Percentiles rank a stretch among this genome's conserved stretches.
Conservation (phyloP, 2,329 filamentous ascomycete genomes). For the Xylariaceae sp. region DNA sequence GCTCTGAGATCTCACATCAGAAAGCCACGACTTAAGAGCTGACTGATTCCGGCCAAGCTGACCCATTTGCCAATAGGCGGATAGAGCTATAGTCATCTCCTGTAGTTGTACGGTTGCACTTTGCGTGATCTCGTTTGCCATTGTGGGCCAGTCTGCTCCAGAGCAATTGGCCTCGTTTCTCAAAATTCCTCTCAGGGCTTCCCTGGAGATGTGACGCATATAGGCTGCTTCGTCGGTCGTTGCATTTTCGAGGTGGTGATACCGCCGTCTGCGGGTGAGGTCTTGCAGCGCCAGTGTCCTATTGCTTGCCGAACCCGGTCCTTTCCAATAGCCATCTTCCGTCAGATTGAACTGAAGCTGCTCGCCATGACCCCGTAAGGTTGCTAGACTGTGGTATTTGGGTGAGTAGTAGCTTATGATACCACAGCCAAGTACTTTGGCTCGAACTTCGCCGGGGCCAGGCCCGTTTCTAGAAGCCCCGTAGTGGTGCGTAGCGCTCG, state of each 20-base stretch:
- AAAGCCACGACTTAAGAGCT: slow-evolving; percentile 22
- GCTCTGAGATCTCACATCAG: slow-evolving; percentile 30
- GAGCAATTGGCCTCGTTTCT: slow-evolving; percentile 22
- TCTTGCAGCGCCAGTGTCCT: slow-evolving; percentile 23
- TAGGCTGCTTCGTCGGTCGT: slow-evolving; percentile 27
- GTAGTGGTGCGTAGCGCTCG: slow-evolving; percentile 39
- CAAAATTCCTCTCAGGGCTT: slow-evolving; percentile 24
- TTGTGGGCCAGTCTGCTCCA: slow-evolving; percentile 39
- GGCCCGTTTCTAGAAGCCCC: slow-evolving; percentile 33
- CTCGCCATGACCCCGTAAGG: slow-evolving; percentile 30
- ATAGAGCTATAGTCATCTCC: slow-evolving; percentile 26
- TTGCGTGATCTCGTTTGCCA: slow-evolving; percentile 39
- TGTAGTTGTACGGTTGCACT: slow-evolving; percentile 31
- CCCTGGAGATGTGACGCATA: slow-evolving; percentile 30
- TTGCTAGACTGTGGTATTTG: slow-evolving; percentile 26
- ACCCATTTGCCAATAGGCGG: slow-evolving; percentile 7
- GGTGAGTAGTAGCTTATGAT: slow-evolving; percentile 43
- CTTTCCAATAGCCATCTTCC: slow-evolving; percentile 34
- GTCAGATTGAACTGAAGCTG: slow-evolving; percentile 36
- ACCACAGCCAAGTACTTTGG: slow-evolving; percentile 35
- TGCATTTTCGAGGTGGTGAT: slow-evolving; percentile 31
- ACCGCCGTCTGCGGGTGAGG: slow-evolving; percentile 32
- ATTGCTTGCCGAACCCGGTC: slow-evolving; percentile 16
- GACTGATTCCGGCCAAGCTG: slow-evolving; percentile 19
- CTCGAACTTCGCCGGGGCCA: slow-evolving; percentile 37